A percentile compares a stretch with the other conserved stretches of the same genome.
Evolutionary conservation across 768 basidiomycete genomes (phyloP).

Genomic region (Russula griseocarnosa): DNA sequence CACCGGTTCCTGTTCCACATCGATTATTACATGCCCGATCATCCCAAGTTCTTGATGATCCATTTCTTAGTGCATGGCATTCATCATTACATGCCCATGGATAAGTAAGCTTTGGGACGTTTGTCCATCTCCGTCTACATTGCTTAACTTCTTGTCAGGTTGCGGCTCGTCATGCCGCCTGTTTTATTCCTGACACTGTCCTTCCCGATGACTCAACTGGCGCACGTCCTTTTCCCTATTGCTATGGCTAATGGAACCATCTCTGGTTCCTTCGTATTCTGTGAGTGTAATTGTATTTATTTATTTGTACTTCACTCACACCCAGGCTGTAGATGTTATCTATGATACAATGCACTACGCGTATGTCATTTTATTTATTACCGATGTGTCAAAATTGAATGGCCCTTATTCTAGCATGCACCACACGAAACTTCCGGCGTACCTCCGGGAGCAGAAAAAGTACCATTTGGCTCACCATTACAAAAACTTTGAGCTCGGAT

Average conservation of each 20-base stretch:
- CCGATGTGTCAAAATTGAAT: background rate
- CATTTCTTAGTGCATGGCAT: constrained; percentile 95
- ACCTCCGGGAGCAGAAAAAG: constrained; percentile 90
- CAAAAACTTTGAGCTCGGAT: constrained; percentile 97
- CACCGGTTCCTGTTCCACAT: constrained; percentile 98
- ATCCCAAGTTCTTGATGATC: constrained; percentile 67
- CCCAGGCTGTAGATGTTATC: constrained; percentile 53
- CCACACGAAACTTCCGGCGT: constrained; percentile 80
- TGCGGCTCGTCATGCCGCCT: constrained; percentile 98
- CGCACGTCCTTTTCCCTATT: constrained; percentile 74
- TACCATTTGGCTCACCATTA: constrained; percentile 98
- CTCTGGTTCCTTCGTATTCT: constrained; percentile 70
- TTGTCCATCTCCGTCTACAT: constrained; percentile 12
- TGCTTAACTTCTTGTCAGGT: constrained; percentile 33
- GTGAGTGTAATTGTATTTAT: constrained; percentile 40
- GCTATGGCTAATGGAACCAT: constrained; percentile 90
- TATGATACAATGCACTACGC: constrained; percentile 94
- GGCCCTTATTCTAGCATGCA: constrained; percentile 53
- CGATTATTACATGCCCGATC: constrained; percentile 83
- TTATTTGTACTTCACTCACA: constrained; percentile 19
- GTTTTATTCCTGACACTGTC: constrained; percentile 71
- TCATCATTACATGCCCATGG: constrained; percentile 98
- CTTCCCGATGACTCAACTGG: constrained; percentile 83
- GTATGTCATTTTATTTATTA: constrained; percentile 41
- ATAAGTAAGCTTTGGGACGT: constrained; percentile 50